A percentile compares a stretch with the other conserved stretches of the same genome.
Conservation (phyloP, 2,329 filamentous ascomycete species). For the Fusarium floridanum region DNA sequence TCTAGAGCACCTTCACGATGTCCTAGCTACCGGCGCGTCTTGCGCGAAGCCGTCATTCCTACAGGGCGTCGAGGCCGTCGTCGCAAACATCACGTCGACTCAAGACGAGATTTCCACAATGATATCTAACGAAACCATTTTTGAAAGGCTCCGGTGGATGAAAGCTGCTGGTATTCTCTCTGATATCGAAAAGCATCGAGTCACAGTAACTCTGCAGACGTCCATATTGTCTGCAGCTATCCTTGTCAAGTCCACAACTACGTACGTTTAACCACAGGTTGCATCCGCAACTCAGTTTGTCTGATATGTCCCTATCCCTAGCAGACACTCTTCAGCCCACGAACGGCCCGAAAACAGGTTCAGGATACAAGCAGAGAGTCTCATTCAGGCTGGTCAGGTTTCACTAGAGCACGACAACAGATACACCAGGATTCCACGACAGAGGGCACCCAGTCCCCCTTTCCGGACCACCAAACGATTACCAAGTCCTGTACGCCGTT, state of each 20-base stretch:
- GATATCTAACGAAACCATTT: neutral
- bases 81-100: constrained; percentile 18
- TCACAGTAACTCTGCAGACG: constrained; percentile 22
- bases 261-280: neutral
- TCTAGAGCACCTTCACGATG: constrained; percentile 23
- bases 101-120: constrained; percentile 12
- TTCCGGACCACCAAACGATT: constrained; percentile 19
- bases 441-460: constrained; percentile 30
- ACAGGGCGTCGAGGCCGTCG: neutral
- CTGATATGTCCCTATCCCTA: neutral
- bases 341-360: constrained; percentile 20
- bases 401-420: constrained; percentile 15
- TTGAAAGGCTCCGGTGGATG: constrained; percentile 11
- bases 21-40: neutral
- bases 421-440: neutral
- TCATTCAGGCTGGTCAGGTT: constrained; percentile 32
- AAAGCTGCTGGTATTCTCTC: constrained; percentile 18
- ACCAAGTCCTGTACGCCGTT: constrained; percentile 20
- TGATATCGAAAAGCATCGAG: constrained; percentile 33
- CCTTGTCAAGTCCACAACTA: constrained; percentile 11
- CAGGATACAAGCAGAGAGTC: constrained; percentile 25
- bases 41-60: constrained; percentile 14
- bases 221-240: constrained; percentile 24
- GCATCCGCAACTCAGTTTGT: neutral
- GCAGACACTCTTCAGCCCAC: neutral